Percentiles rank a stretch among this genome's conserved stretches.
These are phyloP conservation scores for Plasmodium knowlesi DNA, from an alignment of 169 alveolate species.

Conservation along the genomic window DNA sequence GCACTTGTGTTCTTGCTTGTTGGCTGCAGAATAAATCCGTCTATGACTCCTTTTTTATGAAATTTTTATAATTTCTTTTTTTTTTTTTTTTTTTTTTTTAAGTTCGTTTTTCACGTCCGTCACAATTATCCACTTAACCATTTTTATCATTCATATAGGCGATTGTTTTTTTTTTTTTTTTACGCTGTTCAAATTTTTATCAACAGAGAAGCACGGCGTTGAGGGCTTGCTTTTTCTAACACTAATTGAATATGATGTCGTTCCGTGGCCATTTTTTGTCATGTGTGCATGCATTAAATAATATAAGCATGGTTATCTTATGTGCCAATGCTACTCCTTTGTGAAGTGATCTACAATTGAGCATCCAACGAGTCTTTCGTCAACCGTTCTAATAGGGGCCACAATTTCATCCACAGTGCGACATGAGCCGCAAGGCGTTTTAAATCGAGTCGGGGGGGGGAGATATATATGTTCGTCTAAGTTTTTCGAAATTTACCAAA, in stretches of 20 bases:
- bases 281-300: background rate
- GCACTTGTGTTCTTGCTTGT: background rate
- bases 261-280: background rate
- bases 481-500: conserved; percentile 6
- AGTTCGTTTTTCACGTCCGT: background rate
- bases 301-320: background rate
- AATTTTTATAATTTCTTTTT: background rate
- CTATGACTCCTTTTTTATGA: background rate
- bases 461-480: background rate
- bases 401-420: background rate
- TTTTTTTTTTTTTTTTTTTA: background rate
- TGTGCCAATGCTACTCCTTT: background rate
- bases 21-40: background rate
- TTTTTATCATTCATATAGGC: background rate
- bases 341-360: background rate
- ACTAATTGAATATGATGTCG: background rate
- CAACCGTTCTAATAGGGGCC: background rate
- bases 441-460: background rate
- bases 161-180: background rate
- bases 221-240: background rate
- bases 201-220: background rate
- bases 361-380: background rate
- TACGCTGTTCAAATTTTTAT: background rate
- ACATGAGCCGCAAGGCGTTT: background rate
- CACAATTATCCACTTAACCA: background rate